phyloP scores from a whole-genome alignment of 2,329 filamentous ascomycete genomes.

The Lecanoromycetidae sp. region DNA sequence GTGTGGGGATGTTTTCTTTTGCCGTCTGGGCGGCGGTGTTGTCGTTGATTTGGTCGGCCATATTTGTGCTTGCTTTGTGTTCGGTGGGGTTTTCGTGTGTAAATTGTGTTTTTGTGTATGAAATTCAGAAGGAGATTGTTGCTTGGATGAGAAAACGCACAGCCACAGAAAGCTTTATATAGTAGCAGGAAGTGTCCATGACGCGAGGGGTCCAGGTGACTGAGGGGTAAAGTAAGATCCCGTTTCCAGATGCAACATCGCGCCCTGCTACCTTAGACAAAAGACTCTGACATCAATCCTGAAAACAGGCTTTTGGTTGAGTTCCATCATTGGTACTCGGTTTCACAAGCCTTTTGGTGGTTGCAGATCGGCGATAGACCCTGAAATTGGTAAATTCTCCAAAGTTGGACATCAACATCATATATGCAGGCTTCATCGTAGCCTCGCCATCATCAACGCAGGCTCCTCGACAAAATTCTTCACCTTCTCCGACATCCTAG shows the following conservation, averaged over 20 bases:
- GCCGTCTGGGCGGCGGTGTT: slow-evolving; percentile 12
- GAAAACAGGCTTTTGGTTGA: not conserved
- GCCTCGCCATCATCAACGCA: slow-evolving; percentile 71
- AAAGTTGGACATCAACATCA: no score
- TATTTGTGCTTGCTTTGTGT: not conserved
- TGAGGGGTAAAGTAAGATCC: not conserved
- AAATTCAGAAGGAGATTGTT: not conserved
- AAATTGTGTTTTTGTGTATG: not conserved
- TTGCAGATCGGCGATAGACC: not conserved
- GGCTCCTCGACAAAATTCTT: slow-evolving; percentile 69
- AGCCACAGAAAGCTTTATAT: no score
- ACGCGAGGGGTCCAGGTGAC: no score
- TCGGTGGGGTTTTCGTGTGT: not conserved
- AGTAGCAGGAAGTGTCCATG: no score
- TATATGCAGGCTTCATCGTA: slow-evolving; percentile 52
- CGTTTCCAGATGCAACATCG: no score
- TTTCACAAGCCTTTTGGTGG: not conserved
- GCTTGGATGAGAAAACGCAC: no score
- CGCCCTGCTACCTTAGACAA: no score
- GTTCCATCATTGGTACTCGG: not conserved
- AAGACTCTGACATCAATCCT: no score
- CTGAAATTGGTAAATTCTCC: not conserved
- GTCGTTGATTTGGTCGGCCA: slow-evolving; percentile 11
- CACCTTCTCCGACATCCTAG: slow-evolving; percentile 74
- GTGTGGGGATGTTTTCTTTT: slow-evolving; percentile 14